Percentiles rank a stretch among this genome's conserved stretches.
These are phyloP conservation scores for Xanthoceras sorbifolium DNA, from an alignment of 345 rosid genomes.

Conservation along the genomic window DNA sequence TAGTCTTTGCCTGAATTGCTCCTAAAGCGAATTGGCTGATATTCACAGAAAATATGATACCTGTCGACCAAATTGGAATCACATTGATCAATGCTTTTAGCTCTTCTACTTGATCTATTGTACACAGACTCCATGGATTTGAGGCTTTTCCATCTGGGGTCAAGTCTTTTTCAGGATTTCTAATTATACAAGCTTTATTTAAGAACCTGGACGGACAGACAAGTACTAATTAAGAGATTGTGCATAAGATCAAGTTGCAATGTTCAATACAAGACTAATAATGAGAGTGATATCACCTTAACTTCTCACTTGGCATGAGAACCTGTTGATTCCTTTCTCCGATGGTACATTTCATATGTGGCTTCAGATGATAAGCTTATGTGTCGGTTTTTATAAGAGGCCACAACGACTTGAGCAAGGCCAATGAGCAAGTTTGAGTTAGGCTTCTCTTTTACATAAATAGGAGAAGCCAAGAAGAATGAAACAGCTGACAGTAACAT, in stretches of 20 bases:
- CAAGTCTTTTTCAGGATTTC: slow-evolving; percentile 37
- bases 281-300: no score
- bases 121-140: slow-evolving; percentile 54
- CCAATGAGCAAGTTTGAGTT: slow-evolving; percentile 32
- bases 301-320: no score
- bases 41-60: slow-evolving; percentile 38
- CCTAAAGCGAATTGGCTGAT: slow-evolving; percentile 42
- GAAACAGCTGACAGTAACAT: slow-evolving; percentile 31
- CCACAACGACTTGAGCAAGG: slow-evolving; percentile 28
- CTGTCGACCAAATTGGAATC: slow-evolving; percentile 57
- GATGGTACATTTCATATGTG: no score
- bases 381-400: not conserved
- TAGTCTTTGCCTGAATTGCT: slow-evolving; percentile 44
- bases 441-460: slow-evolving; percentile 30
- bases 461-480: slow-evolving; percentile 29
- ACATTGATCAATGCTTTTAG: slow-evolving; percentile 52
- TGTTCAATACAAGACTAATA: no score
- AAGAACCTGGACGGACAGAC: slow-evolving; percentile 34
- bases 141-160: slow-evolving; percentile 30
- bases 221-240: no score
- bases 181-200: slow-evolving; percentile 54
- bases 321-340: no score
- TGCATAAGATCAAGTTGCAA: no score
- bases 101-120: slow-evolving; percentile 61
- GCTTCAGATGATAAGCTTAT: no score